phyloP scores from a whole-genome alignment of 805 yeast genomes.

The Blastobotrys mokoenaii region DNA sequence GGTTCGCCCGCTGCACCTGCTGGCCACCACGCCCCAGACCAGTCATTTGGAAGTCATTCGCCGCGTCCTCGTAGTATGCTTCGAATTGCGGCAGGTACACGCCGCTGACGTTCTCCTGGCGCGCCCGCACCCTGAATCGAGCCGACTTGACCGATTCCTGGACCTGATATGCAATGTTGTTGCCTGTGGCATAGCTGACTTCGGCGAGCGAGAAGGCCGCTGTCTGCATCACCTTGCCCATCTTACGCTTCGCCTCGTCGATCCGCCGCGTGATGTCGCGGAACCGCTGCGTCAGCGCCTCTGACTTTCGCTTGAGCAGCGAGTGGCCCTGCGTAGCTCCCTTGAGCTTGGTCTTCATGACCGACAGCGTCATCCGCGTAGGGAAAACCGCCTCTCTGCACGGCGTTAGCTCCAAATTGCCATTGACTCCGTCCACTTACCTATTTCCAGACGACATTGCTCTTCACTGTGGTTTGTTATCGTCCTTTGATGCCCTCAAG shows the following conservation, averaged over 20 bases:
- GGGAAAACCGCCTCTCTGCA: conserved; percentile 88
- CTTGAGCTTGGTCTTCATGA: conserved; percentile 91
- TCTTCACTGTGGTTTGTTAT: background rate
- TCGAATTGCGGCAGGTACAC: conserved; percentile 91
- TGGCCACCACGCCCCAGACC: conserved; percentile 99
- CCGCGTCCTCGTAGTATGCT: conserved; percentile 68
- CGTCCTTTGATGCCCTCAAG: too few species aligned
- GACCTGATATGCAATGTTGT: conserved; percentile 89
- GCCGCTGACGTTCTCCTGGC: conserved; percentile 94
- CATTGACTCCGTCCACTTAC: background rate
- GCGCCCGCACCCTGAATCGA: conserved; percentile 81
- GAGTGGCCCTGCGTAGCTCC: conserved; percentile 98
- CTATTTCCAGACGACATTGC: background rate
- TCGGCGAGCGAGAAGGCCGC: conserved; percentile 97
- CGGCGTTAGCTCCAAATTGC: background rate
- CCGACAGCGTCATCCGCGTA: conserved; percentile 92
- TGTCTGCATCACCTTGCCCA: conserved; percentile 98
- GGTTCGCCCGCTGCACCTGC: conserved; percentile 90
- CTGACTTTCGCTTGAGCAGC: conserved; percentile 87
- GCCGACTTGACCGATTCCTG: conserved; percentile 87
- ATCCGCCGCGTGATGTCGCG: conserved; percentile 91
- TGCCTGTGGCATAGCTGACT: conserved; percentile 96
- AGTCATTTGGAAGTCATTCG: conserved; percentile 91
- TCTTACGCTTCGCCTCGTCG: conserved; percentile 90
- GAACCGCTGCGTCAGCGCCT: conserved; percentile 91